phyloP scores from a whole-genome alignment of 768 basidiomycete species.

The Tylopilus sp. region DNA sequence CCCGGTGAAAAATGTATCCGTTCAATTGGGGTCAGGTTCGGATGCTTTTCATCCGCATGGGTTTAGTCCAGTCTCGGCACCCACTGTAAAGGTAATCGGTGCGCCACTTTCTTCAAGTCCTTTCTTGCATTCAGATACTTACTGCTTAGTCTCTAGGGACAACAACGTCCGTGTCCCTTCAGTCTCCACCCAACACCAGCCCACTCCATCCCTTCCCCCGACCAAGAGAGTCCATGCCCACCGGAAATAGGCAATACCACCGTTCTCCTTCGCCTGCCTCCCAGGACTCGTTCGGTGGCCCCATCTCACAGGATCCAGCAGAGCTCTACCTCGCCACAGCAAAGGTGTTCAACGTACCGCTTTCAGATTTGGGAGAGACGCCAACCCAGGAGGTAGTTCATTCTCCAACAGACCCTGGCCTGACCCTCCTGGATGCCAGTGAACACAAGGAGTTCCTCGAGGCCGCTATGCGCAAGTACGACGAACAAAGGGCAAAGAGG shows the following conservation, averaged over 20 bases:
- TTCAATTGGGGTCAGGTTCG: slow-evolving; percentile 26
- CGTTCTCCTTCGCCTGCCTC: slow-evolving; percentile 42
- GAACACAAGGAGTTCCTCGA: slow-evolving; percentile 27
- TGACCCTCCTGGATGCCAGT: slow-evolving; percentile 49
- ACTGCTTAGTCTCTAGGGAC: slow-evolving; percentile 27
- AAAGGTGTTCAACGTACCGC: slow-evolving; percentile 53
- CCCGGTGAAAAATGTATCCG: slow-evolving; percentile 18
- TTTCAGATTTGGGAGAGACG: slow-evolving; percentile 49
- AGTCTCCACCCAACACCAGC: slow-evolving; percentile 25
- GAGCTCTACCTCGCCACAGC: slow-evolving; percentile 42
- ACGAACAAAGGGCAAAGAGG: slow-evolving; percentile 17
- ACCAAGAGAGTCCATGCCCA: slow-evolving; percentile 22
- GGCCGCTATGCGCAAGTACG: slow-evolving; percentile 25
- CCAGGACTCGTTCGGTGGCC: slow-evolving; percentile 62
- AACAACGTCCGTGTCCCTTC: slow-evolving; percentile 36
- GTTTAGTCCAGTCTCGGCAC: slow-evolving; percentile 26
- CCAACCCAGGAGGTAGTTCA: slow-evolving; percentile 26
- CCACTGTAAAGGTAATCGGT: slow-evolving; percentile 30
- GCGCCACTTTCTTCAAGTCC: slow-evolving; percentile 23
- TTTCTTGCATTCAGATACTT: slow-evolving; percentile 24
- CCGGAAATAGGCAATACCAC: slow-evolving; percentile 18
- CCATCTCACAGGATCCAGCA: slow-evolving; percentile 45
- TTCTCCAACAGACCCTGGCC: slow-evolving; percentile 40
- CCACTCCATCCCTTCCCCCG: slow-evolving; percentile 13
- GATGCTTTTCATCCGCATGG: slow-evolving; percentile 24